Evolutionary conservation across 1,139 yeast species (phyloP), one percentile per base, ranked within the genome.

Genomic region (Lodderomyces parapsilosis): DNA sequence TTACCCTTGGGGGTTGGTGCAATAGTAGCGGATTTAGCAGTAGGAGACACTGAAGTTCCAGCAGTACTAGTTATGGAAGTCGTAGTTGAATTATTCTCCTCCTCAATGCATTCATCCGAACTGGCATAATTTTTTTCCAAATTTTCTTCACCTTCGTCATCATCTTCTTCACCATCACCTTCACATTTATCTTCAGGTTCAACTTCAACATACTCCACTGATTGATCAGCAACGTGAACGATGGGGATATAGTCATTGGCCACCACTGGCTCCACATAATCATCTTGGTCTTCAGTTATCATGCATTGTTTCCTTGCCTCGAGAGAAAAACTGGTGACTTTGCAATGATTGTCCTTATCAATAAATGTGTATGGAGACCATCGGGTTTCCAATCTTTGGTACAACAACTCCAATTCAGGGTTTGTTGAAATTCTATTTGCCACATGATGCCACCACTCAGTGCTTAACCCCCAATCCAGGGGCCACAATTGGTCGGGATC

Each of bases 401-500:
- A 59, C 25, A 47, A 31, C 28, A 48, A 44, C 31, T 53, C 51
- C 31, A 56, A 43, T 14, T 49, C 49, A 2, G 57, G 50, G 13
- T 44, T 31, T 43, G 54, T 49, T 39, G 51, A 44, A 20, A 58
- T 53, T 22, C 43, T 47, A 27, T 47, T 48, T 15, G 45, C 42
- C 0, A 51, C 55, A 34, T 49, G 46, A 35, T 60, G 60, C 68
- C 68, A 65, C 50, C 59, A 65, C 30, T 59, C 57, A 20, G 59
- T 57, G 44, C 60, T 58, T 42, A 65, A 55, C 6, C 62, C 49
- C 24, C 57, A 49, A 10, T 53, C 58, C 18, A 36, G 36, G 4
- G 68, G 61, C 68, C 68, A 65, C 18, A 46, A 36, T n/a, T 50
- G 50, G 6, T 56, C 52, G 1, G 64, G 59, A 43, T 64, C 68